These are phyloP conservation scores for Orbilia blumenaviensis DNA, from an alignment of 2,329 filamentous ascomycete genomes.

Conservation along the genomic window DNA sequence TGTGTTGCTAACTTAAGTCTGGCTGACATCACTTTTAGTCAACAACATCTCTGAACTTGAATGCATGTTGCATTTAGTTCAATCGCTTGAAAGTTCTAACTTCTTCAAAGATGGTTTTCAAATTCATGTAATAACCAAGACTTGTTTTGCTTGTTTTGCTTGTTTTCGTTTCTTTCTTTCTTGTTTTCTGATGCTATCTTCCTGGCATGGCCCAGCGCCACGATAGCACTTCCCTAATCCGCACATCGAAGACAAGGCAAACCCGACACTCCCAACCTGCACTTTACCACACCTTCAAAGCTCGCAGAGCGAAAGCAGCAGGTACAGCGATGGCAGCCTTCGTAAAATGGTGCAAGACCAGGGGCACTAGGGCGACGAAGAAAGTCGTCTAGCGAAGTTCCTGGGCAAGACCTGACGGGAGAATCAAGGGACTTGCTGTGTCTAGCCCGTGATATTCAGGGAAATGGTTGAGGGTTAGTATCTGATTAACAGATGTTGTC, in stretches of 20 bases:
- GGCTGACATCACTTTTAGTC: conserved; percentile 33
- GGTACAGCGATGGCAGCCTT: conserved; percentile 51
- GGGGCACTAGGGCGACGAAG: conserved; percentile 4
- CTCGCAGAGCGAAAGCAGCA: conserved; percentile 43
- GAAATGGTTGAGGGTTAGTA: conserved; percentile 32
- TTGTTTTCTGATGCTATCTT: conserved; percentile 7
- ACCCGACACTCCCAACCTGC: conserved; percentile 27
- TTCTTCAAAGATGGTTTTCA: neutral
- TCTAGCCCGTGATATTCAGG: conserved; percentile 52
- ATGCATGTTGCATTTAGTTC: no score
- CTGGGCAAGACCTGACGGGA: conserved; percentile 31
- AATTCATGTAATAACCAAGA: neutral
- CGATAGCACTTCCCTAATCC: conserved; percentile 53
- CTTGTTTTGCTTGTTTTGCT: neutral
- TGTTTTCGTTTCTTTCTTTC: neutral
- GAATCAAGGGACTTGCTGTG: conserved; percentile 45
- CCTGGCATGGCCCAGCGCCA: neutral
- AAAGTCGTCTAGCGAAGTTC: conserved; percentile 27
- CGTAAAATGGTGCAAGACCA: conserved; percentile 38
- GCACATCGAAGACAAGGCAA: conserved; percentile 43
- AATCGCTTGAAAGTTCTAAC: neutral
- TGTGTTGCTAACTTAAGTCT: conserved; percentile 40
- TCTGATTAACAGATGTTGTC: conserved; percentile 20
- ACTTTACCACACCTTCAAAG: conserved; percentile 20
- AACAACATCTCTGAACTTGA: neutral